Percentiles rank a stretch among this genome's conserved stretches.
Evolutionary conservation across 1,284 basidiomycete species (phyloP).

Genomic region (Neotropicomus parvogracilis): DNA sequence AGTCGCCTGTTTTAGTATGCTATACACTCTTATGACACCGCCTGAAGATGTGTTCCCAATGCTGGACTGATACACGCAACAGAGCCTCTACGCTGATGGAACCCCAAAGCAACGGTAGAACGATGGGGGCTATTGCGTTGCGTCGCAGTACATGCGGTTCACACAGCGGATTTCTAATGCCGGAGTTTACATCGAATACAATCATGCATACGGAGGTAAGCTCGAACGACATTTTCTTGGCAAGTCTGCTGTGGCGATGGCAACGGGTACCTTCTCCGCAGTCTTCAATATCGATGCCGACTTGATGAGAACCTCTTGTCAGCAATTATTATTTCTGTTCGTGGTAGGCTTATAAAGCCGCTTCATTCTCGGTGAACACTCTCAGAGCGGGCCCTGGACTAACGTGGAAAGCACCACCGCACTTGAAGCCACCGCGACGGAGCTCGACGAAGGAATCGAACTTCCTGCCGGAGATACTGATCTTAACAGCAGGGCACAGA

Average conservation of each 20-base stretch:
- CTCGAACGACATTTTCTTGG: not conserved
- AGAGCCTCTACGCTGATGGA: slow-evolving; percentile 9
- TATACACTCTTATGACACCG: not conserved
- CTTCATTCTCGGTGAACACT: slow-evolving; percentile 48
- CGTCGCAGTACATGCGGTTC: slow-evolving; percentile 15
- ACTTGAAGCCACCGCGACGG: slow-evolving; percentile 54
- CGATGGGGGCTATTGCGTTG: slow-evolving; percentile 15
- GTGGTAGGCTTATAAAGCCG: slow-evolving; percentile 35
- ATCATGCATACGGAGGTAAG: slow-evolving; percentile 15
- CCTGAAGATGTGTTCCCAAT: slow-evolving; percentile 21
- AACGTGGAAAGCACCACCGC: slow-evolving; percentile 46
- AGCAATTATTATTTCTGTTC: too few species aligned
- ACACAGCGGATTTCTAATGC: slow-evolving; percentile 16
- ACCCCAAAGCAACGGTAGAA: slow-evolving; percentile 17
- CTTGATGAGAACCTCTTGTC: slow-evolving; percentile 18
- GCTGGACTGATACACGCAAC: slow-evolving; percentile 3
- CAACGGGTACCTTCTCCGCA: not conserved
- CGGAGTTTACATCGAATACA: slow-evolving; percentile 24
- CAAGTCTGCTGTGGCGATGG: not conserved
- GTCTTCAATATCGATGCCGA: slow-evolving; percentile 21
- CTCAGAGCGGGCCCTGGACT: slow-evolving; percentile 34
- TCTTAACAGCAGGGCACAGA: slow-evolving; percentile 43
- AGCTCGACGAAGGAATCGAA: slow-evolving; percentile 52
- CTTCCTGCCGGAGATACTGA: slow-evolving; percentile 46
- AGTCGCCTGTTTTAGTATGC: not conserved